Evolutionary conservation across 2,329 filamentous ascomycete genomes (phyloP).

Genomic region (Passalora sequoiae): DNA sequence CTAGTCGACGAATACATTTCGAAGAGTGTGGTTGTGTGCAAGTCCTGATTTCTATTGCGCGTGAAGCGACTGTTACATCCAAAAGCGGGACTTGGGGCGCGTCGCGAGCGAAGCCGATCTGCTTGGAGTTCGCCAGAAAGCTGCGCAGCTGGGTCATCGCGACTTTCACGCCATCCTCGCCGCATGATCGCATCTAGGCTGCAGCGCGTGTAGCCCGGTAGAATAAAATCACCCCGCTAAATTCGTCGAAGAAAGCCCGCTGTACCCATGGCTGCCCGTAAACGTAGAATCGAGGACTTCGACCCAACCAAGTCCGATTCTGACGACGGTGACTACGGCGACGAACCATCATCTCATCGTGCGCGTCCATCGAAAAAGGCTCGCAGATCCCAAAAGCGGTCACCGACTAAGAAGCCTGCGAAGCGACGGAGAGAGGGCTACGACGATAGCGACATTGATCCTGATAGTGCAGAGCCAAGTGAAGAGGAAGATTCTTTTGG

Average conservation of each 20-base stretch:
- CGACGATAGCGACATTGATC: slow-evolving; percentile 45
- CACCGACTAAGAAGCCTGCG: slow-evolving; percentile 21
- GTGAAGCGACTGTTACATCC: too few species aligned
- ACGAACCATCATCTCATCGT: slow-evolving; percentile 18
- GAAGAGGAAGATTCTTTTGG: slow-evolving; percentile 41
- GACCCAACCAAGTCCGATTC: slow-evolving; percentile 35
- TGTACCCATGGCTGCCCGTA: slow-evolving; percentile 20
- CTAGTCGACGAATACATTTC: too few species aligned
- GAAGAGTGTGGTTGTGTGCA: too few species aligned
- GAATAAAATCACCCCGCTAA: too few species aligned
- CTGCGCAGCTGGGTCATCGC: too few species aligned
- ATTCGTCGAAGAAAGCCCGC: too few species aligned
- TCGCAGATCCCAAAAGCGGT: slow-evolving; percentile 24
- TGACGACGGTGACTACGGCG: slow-evolving; percentile 36
- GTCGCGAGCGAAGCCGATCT: neutral
- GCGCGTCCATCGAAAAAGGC: slow-evolving; percentile 23
- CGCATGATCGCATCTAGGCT: neutral
- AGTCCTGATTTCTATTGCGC: too few species aligned
- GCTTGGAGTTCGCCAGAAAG: too few species aligned
- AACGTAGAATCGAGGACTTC: slow-evolving; percentile 37
- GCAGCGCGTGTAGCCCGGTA: slow-evolving; percentile 6
- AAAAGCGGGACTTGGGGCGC: too few species aligned
- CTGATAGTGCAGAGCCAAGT: slow-evolving; percentile 35
- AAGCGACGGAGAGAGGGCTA: slow-evolving; percentile 37
- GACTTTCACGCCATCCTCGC: too few species aligned